A percentile compares a stretch with the other conserved stretches of the same genome.
phyloP scores from a whole-genome alignment of 2,329 filamentous ascomycete genomes.

The Exophiala calicioides region DNA sequence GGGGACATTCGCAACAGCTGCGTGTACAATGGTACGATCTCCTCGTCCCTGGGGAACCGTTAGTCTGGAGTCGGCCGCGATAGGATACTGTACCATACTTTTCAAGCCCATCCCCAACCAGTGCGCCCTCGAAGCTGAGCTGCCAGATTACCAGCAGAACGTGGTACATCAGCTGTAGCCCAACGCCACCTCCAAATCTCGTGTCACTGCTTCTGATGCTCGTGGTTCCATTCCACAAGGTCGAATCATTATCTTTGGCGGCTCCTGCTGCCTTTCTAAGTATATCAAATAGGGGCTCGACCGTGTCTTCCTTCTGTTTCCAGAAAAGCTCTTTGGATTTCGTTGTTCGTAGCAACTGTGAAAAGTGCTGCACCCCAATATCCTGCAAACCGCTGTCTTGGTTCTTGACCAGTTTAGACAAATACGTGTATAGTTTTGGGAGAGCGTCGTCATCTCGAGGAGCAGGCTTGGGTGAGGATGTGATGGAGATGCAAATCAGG shows the following conservation, averaged over 20 bases:
- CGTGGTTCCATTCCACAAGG: constrained; percentile 52
- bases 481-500: constrained; percentile 67
- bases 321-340: constrained; percentile 82
- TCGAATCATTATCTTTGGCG: constrained; percentile 66
- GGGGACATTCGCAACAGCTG: constrained; percentile 87
- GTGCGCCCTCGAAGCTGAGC: constrained; percentile 79
- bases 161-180: constrained; percentile 90
- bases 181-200: constrained; percentile 71
- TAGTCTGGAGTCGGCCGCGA: constrained; percentile 25
- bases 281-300: constrained; percentile 79
- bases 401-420: constrained; percentile 79
- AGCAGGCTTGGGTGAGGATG: constrained; percentile 60
- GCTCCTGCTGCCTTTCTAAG: constrained; percentile 73
- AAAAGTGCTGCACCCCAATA: constrained; percentile 91
- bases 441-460: constrained; percentile 72
- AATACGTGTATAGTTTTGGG: constrained; percentile 79
- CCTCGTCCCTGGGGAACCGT: constrained; percentile 70
- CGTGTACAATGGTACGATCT: constrained; percentile 88
- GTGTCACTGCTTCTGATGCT: constrained; percentile 66
- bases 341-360: constrained; percentile 73
- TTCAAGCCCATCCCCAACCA: constrained; percentile 77
- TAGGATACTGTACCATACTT: no score
- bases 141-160: constrained; percentile 94
- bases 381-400: constrained; percentile 90
- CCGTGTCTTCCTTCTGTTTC: constrained; percentile 82